Conservation (phyloP, 1,284 basidiomycete species). For the Cutaneotrichosporon daszewskae region DNA sequence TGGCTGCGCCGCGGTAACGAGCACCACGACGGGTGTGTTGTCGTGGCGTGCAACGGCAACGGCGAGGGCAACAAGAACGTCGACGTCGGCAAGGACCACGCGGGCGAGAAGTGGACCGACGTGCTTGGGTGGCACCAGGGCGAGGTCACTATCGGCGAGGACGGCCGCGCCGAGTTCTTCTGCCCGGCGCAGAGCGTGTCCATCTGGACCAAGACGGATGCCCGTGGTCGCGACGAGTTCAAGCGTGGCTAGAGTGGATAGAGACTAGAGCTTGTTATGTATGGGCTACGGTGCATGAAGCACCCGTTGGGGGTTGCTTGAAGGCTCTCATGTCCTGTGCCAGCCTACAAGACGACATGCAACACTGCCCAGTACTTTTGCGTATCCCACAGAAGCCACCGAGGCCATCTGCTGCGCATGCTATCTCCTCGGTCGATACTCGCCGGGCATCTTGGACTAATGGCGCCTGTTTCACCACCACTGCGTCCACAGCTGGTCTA, state of each 20-base stretch:
- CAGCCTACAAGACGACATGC: no score
- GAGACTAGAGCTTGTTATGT: no score
- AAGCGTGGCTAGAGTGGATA: slow-evolving; percentile 35
- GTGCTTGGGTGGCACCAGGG: slow-evolving; percentile 54
- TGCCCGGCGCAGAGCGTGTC: slow-evolving; percentile 51
- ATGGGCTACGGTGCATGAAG: no score
- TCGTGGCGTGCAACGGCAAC: slow-evolving; percentile 46
- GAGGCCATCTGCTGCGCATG: no score
- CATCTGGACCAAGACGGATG: slow-evolving; percentile 53
- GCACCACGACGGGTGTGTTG: slow-evolving; percentile 52
- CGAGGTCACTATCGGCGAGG: slow-evolving; percentile 54
- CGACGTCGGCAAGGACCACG: slow-evolving; percentile 53
- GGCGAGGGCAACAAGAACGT: slow-evolving; percentile 49
- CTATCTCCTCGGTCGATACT: no score
- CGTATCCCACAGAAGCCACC: no score
- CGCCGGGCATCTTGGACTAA: no score
- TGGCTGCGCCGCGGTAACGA: slow-evolving; percentile 54
- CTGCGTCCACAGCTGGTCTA: no score
- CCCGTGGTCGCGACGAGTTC: slow-evolving; percentile 50
- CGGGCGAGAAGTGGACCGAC: slow-evolving; percentile 56
- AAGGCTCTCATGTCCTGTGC: no score
- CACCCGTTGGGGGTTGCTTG: no score
- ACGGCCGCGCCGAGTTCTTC: slow-evolving; percentile 55
- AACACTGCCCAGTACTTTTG: no score
- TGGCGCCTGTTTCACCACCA: no score